Base-by-base conservation (phyloP, 495 filamentous ascomycete species). In the Friedmanniomyces simplex region DNA sequence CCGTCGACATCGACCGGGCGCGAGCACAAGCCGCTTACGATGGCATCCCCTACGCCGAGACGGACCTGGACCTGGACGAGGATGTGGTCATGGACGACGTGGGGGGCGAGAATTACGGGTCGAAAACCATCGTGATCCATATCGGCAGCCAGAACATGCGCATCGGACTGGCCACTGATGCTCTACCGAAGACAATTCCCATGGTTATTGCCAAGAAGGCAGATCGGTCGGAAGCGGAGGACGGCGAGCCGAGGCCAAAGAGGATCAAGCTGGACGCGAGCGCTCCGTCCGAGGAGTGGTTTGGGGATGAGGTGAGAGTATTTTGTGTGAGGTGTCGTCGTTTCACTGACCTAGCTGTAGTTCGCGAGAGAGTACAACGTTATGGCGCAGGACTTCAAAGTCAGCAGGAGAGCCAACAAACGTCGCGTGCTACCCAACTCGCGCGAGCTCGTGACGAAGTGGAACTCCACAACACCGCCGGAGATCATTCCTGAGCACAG, bases 131-230 rank as follows among this genome's bases (percentile, higher is more conserved):
- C 66, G 86, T 97, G 34, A 88, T 98, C 54, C 93, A 98, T 68
- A 80, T 91, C n/a, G 93, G 93, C n/a, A 96, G 90, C 66, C 93
- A 98, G 72, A 97, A 97, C 57, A 70, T 97, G 53, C 79, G 93
- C 32, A 89, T 98, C 59, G 93, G 93, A 0, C 77, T 96, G 48
- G 88, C 91, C 5, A 96, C 87, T 66, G 93, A 98, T 75, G 93
- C 91, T 21, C 71, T 98, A 32, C 93, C 93, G 0, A 95, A 91
- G 71, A 91, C 87, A 1, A 78, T 97, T 28, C 94, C 94, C 4
- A 97, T 95, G 87, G 82, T 86, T 0, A 87, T 96, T 64, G 93
- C 91, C 12, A 81, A 85, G 54, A 87, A 82, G 64, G 85, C 84
- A 62, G 66, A 72, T 20, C 79, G 80, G 52, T 89, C 79, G 52